Evolutionary conservation across 1,284 basidiomycete genomes (phyloP).

Genomic region (Cryptococcus sp.): DNA sequence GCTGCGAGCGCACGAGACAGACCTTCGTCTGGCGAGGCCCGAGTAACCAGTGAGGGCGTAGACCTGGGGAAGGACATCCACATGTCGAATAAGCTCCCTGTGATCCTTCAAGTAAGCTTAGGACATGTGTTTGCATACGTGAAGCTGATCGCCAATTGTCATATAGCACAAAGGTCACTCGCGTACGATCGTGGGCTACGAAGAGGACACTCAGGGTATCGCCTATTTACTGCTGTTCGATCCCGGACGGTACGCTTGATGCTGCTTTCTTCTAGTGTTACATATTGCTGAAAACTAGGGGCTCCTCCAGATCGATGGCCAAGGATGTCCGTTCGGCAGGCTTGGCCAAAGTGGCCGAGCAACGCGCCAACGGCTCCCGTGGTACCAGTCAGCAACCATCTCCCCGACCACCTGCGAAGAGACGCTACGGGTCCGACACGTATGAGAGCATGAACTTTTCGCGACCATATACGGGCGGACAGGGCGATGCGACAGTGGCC

Average conservation of each 20-base stretch:
- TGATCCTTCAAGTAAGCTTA: slow-evolving; percentile 62
- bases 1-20: too few relatives aligned
- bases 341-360: slow-evolving; percentile 23
- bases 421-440: slow-evolving; percentile 5
- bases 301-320: slow-evolving; percentile 35
- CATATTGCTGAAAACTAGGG: slow-evolving; percentile 1
- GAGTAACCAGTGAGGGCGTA: slow-evolving; percentile 21
- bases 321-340: slow-evolving; percentile 47
- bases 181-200: slow-evolving; percentile 78
- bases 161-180: slow-evolving; percentile 78
- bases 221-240: slow-evolving; percentile 73
- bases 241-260: slow-evolving; percentile 64
- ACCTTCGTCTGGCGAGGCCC: slow-evolving; percentile 13
- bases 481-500: slow-evolving; percentile 9
- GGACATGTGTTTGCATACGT: not conserved
- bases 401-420: not conserved
- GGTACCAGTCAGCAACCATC: not conserved
- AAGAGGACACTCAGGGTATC: slow-evolving; percentile 62
- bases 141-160: not conserved
- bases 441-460: slow-evolving; percentile 30
- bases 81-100: slow-evolving; percentile 67
- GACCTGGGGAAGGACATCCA: slow-evolving; percentile 49
- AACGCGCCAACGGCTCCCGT: not conserved
- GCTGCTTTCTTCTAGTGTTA: not conserved
- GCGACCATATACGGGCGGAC: slow-evolving; percentile 33